Conservation (phyloP, 176 grass and related monocot species). For the Phoenix roebelenii region DNA sequence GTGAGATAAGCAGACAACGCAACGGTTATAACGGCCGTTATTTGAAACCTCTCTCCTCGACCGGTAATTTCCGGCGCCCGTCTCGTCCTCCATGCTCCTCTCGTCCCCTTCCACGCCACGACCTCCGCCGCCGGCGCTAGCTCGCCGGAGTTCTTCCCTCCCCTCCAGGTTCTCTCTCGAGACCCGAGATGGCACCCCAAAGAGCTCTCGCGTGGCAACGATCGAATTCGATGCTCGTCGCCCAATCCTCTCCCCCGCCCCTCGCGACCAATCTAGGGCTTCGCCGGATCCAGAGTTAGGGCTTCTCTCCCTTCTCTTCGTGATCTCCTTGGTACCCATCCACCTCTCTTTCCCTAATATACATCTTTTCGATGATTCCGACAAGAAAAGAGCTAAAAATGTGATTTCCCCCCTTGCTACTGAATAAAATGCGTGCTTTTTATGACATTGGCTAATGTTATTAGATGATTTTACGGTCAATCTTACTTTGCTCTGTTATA, state of each 20-base stretch:
- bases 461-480: too few species aligned
- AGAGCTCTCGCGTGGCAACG: neutral
- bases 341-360: too few species aligned
- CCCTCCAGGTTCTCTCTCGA: neutral
- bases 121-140: neutral
- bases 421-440: too few species aligned
- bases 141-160: neutral
- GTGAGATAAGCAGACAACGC: too few species aligned
- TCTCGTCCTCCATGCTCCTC: neutral
- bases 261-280: neutral
- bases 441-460: too few species aligned
- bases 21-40: neutral
- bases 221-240: neutral
- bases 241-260: neutral
- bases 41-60: neutral
- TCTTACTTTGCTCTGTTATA: too few species aligned
- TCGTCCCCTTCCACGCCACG: neutral
- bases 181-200: neutral
- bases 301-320: slow-evolving; percentile 10
- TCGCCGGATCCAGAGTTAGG: slow-evolving; percentile 6
- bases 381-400: too few species aligned
- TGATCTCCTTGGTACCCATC: slow-evolving; percentile 1
- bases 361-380: too few species aligned
- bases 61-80: neutral
- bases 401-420: too few species aligned